These are phyloP conservation scores for Ascocoryne sarcoides DNA, from an alignment of 2,329 filamentous ascomycete genomes.

Conservation along the genomic window DNA sequence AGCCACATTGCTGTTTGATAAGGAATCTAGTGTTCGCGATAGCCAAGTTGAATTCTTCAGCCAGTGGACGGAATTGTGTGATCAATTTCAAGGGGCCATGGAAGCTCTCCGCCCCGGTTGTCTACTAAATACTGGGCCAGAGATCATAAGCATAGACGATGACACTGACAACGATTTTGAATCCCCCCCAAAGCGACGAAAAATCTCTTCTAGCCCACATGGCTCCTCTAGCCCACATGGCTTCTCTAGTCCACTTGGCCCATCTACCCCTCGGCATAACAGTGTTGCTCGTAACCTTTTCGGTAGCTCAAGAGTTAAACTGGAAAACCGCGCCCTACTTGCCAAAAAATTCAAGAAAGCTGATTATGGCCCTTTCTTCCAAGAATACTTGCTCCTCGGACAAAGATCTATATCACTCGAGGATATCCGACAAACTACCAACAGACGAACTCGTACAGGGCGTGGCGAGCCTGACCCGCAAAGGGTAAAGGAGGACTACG, in stretches of 20 bases:
- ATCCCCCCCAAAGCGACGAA: not conserved
- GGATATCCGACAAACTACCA: constrained; percentile 45
- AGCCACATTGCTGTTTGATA: constrained; percentile 45
- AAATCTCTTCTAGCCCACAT: not conserved
- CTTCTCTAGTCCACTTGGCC: constrained; percentile 32
- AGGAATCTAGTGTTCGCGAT: constrained; percentile 33
- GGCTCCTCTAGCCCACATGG: constrained; percentile 37
- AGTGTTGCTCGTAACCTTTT: not conserved
- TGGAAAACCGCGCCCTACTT: not conserved
- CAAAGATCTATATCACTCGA: constrained; percentile 16
- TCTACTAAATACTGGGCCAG: not conserved
- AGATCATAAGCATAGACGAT: constrained; percentile 9
- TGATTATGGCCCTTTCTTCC: constrained; percentile 6
- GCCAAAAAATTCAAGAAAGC: not conserved
- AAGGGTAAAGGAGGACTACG: constrained; percentile 50
- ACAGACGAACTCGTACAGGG: constrained; percentile 44
- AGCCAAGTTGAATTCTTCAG: constrained; percentile 36
- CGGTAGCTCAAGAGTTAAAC: not conserved
- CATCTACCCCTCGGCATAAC: not conserved
- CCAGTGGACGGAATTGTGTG: constrained; percentile 28
- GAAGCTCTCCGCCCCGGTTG: constrained; percentile 20
- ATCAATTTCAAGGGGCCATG: constrained; percentile 28
- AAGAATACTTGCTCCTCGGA: constrained; percentile 5
- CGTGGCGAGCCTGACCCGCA: constrained; percentile 50
- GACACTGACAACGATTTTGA: constrained; percentile 5